These are phyloP conservation scores for Vitis labrusca DNA, from an alignment of 164 flowering plant species.

Conservation along the genomic window DNA sequence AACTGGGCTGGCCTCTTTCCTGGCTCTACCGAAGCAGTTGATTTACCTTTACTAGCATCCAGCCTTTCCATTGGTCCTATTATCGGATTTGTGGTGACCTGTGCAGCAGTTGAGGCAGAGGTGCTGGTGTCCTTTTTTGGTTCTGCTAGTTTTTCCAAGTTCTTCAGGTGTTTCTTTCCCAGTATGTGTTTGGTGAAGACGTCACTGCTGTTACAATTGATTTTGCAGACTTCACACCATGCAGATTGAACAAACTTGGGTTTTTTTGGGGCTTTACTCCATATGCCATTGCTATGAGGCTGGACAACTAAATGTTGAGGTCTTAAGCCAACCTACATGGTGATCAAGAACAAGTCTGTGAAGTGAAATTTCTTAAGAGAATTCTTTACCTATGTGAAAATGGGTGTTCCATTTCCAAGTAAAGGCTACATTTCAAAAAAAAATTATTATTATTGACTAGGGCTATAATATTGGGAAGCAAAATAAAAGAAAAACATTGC, in stretches of 20 bases:
- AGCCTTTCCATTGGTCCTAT: conserved; percentile 14
- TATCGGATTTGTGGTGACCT: not conserved
- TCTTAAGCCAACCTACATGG: conserved; percentile 17
- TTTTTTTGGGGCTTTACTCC: conserved; percentile 2
- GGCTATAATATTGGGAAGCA: not conserved
- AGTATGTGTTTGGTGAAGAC: conserved; percentile 12
- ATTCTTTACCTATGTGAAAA: too few species aligned
- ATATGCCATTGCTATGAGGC: not conserved
- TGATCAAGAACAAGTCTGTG: not conserved
- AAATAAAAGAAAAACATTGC: too few species aligned
- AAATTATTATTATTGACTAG: too few species aligned
- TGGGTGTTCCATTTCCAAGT: too few species aligned
- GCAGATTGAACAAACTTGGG: conserved; percentile 21
- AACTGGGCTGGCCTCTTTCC: not conserved
- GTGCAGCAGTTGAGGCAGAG: conserved; percentile 6
- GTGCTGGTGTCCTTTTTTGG: not conserved
- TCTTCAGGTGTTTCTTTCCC: conserved; percentile 27
- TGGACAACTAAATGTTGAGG: conserved; percentile 10
- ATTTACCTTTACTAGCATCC: conserved; percentile 2
- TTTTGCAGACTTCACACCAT: conserved; percentile 35
- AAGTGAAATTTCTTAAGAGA: too few species aligned
- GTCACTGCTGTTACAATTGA: conserved; percentile 24
- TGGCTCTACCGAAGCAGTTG: not conserved
- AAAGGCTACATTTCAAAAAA: too few species aligned
- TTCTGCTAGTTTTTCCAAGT: conserved; percentile 18